Base-by-base conservation (phyloP, 345 rosid genomes). In the Diplotaxis tenuifolia region DNA sequence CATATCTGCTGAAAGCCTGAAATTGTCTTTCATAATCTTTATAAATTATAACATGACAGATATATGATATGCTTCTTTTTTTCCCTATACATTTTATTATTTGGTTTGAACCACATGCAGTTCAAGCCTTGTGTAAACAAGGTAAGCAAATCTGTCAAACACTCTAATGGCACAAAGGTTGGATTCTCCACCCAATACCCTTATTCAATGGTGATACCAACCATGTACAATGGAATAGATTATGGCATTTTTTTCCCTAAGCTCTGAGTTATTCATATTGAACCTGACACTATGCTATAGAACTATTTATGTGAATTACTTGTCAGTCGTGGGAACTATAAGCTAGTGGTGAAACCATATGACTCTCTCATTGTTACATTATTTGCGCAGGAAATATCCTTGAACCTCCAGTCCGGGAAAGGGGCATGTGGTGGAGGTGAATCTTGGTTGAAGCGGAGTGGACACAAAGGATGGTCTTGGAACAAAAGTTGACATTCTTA, bases 141-240 rank as follows among this genome's bases (percentile, higher is more conserved):
- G 66, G 86, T 91, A 34, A 87, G 71, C 22, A 86, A 75, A 67
- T 67, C 87, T 6, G 6, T 57, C 10, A 58, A 76, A 23, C 9
- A 25, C 31, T 23, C 71, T 45, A 64, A 56, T 0, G 45, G 62
- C 10, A 86, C 88, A 14, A 87, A 88, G 59, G 77, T 62, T 6
- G 91, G 96, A 9, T 91, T 94, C 73, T 94, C 97, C 42, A 65
- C 23, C 15, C 82, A 60, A 42, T 94, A 97, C 63, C 86, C 95
- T 20, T 87, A 88, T 71, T 84, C 88, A 1, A 75, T 59, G 5
- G 95, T 81, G 21, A 86, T 91, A 73, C 98, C 96, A 6, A 94
- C 96, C 1, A 86, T 91, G 85, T 75, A 76, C 23, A 85, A 85
- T 62, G 96, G 96, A 75, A 94, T 94, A 94, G 89, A 86, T 59